Base-by-base conservation (phyloP, 345 rosid genomes). In the Murraya paniculata region DNA sequence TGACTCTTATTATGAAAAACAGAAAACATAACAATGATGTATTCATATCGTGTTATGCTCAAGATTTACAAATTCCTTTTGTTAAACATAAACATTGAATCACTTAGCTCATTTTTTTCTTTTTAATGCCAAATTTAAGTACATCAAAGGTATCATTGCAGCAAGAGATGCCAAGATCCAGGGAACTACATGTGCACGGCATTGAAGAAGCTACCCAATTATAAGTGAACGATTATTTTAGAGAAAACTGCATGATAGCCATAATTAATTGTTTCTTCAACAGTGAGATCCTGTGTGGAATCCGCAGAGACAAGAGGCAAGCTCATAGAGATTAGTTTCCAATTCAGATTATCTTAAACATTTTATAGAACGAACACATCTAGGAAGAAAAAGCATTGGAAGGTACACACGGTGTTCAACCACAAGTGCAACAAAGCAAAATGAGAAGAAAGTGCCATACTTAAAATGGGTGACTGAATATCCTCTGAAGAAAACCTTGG, bases 401-500 rank as follows among this genome's bases (percentile, higher is more conserved):
- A 33, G 21, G 27, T 16, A 30, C 9, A 16, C 38, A 36, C 8
- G 21, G 48, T 41, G 30, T 61, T 70, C 48, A 68, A n/a, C 9
- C 64, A 78, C 28, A 4, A 0, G 22, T 18, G 22, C 33, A 36
- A 76, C 62, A 36, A 72, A 65, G 66, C 13, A 70, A 18, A 30
- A 61, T 19, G 64, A 19, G 25, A 33, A 45, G 67, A 78, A 22
- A 45, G 30, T 39, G 8, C 10, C 28, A 1, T 75, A 91, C 99
- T 90, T 87, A 89, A 93, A 93, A 88, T 95, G 98, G 50, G 96
- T 87, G 50, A 86, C 97, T 9, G 98, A 95, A 59, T 91, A 95
- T 53, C 97, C 96, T 83, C 93, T 83, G 82, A 92, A 95, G 71
- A 95, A 74, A 58, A 93, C 89, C 77, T 75, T 91, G 9, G 97